Percentiles rank a stretch among this genome's conserved stretches.
These are phyloP conservation scores for Sphaceloma murrayae DNA, from an alignment of 2,329 filamentous ascomycete species.

Conservation along the genomic window DNA sequence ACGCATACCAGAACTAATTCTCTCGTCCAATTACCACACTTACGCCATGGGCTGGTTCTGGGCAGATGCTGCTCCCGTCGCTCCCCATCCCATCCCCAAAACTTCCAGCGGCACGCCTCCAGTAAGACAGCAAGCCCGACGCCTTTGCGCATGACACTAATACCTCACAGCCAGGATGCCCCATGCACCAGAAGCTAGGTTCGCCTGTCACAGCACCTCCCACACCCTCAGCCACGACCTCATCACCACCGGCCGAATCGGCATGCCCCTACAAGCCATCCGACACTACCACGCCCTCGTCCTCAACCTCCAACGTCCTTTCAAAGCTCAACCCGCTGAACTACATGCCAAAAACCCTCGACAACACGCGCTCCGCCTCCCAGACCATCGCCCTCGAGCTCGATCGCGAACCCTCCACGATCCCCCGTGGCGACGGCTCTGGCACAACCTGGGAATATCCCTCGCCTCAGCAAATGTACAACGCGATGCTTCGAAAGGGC, in stretches of 20 bases:
- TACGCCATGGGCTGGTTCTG: conserved; percentile 60
- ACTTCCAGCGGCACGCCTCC: conserved; percentile 43
- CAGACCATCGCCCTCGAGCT: conserved; percentile 69
- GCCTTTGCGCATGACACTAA: conserved; percentile 17
- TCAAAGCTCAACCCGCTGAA: conserved; percentile 73
- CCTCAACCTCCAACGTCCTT: conserved; percentile 41
- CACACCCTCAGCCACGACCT: conserved; percentile 21
- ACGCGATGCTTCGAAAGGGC: conserved; percentile 89
- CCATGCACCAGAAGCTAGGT: conserved; percentile 51
- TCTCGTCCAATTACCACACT: too few relatives aligned
- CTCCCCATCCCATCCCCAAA: conserved; percentile 41
- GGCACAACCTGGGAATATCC: conserved; percentile 92
- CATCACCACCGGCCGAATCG: conserved; percentile 31
- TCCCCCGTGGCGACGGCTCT: conserved; percentile 68
- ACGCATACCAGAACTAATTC: too few relatives aligned
- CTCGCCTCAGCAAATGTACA: conserved; percentile 99
- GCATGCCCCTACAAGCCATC: conserved; percentile 41
- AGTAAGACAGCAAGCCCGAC: conserved; percentile 33
- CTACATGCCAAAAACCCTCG: conserved; percentile 86
- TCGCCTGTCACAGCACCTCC: conserved; percentile 29
- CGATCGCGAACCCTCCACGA: conserved; percentile 73
- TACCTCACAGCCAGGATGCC: conserved; percentile 51
- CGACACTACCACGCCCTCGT: conserved; percentile 24
- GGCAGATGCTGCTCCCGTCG: conserved; percentile 44
- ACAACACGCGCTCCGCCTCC: conserved; percentile 61